These are phyloP conservation scores for Xylariales sp. DNA, from an alignment of 2,329 filamentous ascomycete genomes.

Conservation along the genomic window DNA sequence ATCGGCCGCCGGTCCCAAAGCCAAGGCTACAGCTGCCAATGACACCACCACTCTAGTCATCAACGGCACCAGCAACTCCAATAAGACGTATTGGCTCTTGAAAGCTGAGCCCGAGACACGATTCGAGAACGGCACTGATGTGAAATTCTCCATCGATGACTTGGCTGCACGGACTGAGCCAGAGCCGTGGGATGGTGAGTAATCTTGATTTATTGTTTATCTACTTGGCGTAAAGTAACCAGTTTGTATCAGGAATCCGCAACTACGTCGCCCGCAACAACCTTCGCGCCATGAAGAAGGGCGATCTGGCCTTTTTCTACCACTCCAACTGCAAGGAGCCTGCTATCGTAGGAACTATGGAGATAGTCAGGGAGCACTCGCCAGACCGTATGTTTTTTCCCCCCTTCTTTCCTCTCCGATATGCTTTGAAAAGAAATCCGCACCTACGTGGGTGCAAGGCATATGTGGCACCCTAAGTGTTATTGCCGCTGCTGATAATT, in stretches of 20 bases:
- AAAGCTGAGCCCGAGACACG: conserved; percentile 87
- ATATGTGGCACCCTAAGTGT: no score
- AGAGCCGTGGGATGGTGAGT: conserved; percentile 86
- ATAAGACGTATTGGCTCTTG: conserved; percentile 66
- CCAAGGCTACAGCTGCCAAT: neutral
- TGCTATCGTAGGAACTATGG: conserved; percentile 83
- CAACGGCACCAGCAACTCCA: conserved; percentile 6
- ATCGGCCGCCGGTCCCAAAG: neutral
- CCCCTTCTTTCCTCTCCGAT: no score
- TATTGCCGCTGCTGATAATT: no score
- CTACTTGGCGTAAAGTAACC: no score
- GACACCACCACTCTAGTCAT: neutral
- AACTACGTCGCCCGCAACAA: conserved; percentile 69
- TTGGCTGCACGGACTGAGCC: conserved; percentile 66
- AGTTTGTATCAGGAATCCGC: conserved; percentile 24
- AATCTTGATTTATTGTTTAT: conserved; percentile 2
- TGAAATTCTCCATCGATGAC: conserved; percentile 93
- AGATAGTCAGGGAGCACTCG: conserved; percentile 79
- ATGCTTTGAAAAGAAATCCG: no score
- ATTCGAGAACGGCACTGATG: conserved; percentile 80
- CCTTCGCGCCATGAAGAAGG: conserved; percentile 83
- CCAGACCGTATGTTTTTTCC: conserved; percentile 64
- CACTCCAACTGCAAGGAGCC: conserved; percentile 91
- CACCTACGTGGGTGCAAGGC: no score
- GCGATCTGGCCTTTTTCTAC: conserved; percentile 94